phyloP scores from a whole-genome alignment of 805 yeast genomes.

The Metschnikowia picachoensis region DNA sequence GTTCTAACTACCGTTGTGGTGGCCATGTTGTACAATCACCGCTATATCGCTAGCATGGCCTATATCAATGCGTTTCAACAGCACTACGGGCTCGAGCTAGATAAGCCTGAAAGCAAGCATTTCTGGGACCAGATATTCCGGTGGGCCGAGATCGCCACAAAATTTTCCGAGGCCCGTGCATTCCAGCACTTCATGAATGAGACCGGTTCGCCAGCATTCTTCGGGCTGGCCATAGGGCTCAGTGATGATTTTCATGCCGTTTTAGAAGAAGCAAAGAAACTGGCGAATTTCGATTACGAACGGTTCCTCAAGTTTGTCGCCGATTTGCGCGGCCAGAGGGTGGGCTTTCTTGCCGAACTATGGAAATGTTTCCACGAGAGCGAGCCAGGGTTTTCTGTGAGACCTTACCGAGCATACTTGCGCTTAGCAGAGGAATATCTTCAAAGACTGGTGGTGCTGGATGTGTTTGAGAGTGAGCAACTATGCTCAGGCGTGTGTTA shows the following conservation, averaged over 20 bases:
- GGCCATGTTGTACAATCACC: conserved; percentile 29
- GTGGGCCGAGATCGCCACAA: conserved; percentile 37
- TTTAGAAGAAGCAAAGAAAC: conserved; percentile 27
- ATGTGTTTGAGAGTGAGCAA: neutral
- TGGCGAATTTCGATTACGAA: conserved; percentile 38
- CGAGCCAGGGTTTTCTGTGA: conserved; percentile 22
- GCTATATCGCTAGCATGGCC: conserved; percentile 31
- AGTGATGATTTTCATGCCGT: conserved; percentile 7
- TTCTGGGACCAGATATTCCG: conserved; percentile 38
- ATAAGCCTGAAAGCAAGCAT: conserved; percentile 15
- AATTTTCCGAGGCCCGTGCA: conserved; percentile 25
- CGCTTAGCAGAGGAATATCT: conserved; percentile 23
- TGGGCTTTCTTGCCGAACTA: conserved; percentile 25
- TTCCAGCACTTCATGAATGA: conserved; percentile 26
- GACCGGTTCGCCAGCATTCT: conserved; percentile 11
- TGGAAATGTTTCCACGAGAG: conserved; percentile 33
- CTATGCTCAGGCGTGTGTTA: conserved; percentile 17
- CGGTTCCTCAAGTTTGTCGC: conserved; percentile 28
- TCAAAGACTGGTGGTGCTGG: conserved; percentile 6
- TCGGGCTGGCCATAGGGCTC: conserved; percentile 6
- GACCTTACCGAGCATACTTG: conserved; percentile 24
- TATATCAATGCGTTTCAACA: conserved; percentile 36
- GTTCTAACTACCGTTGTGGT: conserved; percentile 29
- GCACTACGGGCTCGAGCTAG: conserved; percentile 23
- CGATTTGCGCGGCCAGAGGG: conserved; percentile 25